phyloP scores from a whole-genome alignment of 129 eudicot species.

The Mikania micrantha region DNA sequence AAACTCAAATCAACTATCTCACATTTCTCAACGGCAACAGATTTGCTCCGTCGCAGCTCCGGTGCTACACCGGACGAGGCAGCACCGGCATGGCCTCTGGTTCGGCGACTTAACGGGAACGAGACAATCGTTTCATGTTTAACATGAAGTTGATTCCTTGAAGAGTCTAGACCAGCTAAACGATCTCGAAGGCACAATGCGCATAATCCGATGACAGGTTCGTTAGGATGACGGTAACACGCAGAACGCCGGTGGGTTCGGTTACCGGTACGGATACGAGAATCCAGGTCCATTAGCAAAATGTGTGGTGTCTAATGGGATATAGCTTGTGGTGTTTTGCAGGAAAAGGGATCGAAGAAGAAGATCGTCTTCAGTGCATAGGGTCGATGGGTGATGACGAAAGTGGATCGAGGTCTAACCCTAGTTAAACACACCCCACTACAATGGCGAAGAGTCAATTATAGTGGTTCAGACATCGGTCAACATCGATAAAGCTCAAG shows the following conservation, averaged over 20 bases:
- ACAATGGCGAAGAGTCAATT: not conserved
- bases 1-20: conserved; percentile 20
- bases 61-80: conserved; percentile 14
- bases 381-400: not conserved
- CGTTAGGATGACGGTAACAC: conserved; percentile 81
- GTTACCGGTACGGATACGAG: conserved; percentile 34
- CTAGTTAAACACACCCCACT: conserved; percentile 35
- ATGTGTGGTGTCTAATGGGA: not conserved
- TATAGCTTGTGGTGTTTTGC: not conserved
- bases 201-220: conserved; percentile 72
- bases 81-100: conserved; percentile 12
- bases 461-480: not conserved
- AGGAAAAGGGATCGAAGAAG: not conserved
- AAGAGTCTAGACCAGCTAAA: conserved; percentile 55
- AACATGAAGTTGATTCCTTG: conserved; percentile 16
- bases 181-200: conserved; percentile 84
- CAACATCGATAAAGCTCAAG: not conserved
- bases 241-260: conserved; percentile 54
- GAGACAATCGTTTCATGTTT: conserved; percentile 13
- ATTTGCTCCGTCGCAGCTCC: conserved; percentile 76
- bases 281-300: conserved; percentile 30
- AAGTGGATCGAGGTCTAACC: conserved; percentile 15
- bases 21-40: conserved; percentile 40
- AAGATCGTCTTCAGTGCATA: not conserved
- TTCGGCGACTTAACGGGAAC: conserved; percentile 11